phyloP scores from a whole-genome alignment of 2,329 filamentous ascomycete species.

The Fusarium sp. region DNA sequence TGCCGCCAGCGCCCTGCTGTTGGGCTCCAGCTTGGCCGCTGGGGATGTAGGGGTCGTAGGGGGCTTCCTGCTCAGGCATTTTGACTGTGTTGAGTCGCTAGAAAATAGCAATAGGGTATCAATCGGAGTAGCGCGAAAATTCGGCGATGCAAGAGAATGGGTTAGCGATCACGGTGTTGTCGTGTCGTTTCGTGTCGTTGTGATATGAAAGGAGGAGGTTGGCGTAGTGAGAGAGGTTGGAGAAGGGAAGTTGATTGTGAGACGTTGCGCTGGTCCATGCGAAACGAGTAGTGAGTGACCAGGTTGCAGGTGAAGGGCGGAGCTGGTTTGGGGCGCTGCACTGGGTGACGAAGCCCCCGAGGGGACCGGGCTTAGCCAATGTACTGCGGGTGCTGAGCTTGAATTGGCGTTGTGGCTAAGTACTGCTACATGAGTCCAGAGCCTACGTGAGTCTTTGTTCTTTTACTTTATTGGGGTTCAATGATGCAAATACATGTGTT shows the following conservation, averaged over 20 bases:
- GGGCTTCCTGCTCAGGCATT: slow-evolving; percentile 70
- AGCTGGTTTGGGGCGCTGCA: slow-evolving; percentile 40
- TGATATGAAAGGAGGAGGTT: slow-evolving; percentile 44
- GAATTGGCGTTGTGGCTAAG: slow-evolving; percentile 17
- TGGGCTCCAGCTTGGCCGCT: slow-evolving; percentile 66
- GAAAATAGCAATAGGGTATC: slow-evolving; percentile 35
- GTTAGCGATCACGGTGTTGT: slow-evolving; percentile 31
- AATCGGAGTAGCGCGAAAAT: slow-evolving; percentile 31
- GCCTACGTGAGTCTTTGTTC: slow-evolving; percentile 11
- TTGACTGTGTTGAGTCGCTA: slow-evolving; percentile 42
- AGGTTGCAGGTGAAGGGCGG: slow-evolving; percentile 36
- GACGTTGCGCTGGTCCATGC: slow-evolving; percentile 49
- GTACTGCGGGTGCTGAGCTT: slow-evolving; percentile 25
- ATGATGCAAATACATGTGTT: not conserved
- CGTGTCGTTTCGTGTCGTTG: slow-evolving; percentile 23
- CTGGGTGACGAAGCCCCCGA: slow-evolving; percentile 50
- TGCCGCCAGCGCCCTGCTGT: slow-evolving; percentile 61
- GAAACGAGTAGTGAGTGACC: slow-evolving; percentile 47
- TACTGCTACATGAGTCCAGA: slow-evolving; percentile 14
- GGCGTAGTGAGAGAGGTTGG: slow-evolving; percentile 45
- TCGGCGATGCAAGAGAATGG: slow-evolving; percentile 19
- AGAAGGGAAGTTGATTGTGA: slow-evolving; percentile 48
- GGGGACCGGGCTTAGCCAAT: slow-evolving; percentile 32
- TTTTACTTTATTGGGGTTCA: not conserved
- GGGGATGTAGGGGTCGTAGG: slow-evolving; percentile 92